Evolutionary conservation across 805 yeast species (phyloP).

Genomic region (Candida stauntonica): DNA sequence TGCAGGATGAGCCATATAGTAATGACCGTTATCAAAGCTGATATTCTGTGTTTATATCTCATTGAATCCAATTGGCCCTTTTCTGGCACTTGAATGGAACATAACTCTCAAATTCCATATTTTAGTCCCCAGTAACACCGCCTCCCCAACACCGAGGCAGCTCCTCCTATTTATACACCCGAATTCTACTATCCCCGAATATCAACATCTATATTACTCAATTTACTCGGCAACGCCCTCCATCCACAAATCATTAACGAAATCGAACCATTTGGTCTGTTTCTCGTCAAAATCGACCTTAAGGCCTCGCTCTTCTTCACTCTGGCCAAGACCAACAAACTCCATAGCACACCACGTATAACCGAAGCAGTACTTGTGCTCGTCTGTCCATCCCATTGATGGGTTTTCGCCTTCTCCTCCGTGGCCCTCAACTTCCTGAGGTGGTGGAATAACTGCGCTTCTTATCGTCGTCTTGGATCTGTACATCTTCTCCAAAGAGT

Average conservation of each 20-base stretch:
- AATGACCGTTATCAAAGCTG: no score
- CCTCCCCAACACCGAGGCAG: no score
- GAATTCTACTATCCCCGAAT: no score
- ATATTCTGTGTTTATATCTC: no score
- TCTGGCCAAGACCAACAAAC: constrained; percentile 32
- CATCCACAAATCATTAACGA: constrained; percentile 26
- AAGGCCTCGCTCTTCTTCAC: constrained; percentile 12
- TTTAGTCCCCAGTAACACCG: no score
- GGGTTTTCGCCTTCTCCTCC: constrained; percentile 32
- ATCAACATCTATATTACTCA: no score
- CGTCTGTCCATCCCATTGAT: constrained; percentile 34
- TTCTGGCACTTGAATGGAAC: no score
- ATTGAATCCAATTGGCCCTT: no score
- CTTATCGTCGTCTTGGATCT: constrained; percentile 29
- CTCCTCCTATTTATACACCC: no score
- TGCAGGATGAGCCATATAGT: no score
- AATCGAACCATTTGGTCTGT: constrained; percentile 21
- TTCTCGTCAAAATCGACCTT: constrained; percentile 11
- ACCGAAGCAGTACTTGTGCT: constrained; percentile 32
- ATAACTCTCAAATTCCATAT: no score
- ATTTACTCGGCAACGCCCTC: constrained; percentile 10
- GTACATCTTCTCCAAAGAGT: constrained; percentile 30
- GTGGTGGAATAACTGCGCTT: constrained; percentile 40
- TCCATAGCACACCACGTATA: constrained; percentile 47
- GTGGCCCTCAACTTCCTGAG: constrained; percentile 22